A percentile compares a stretch with the other conserved stretches of the same genome.
Evolutionary conservation across 169 alveolate species (phyloP).

Genomic region (Blepharisma undulans): DNA sequence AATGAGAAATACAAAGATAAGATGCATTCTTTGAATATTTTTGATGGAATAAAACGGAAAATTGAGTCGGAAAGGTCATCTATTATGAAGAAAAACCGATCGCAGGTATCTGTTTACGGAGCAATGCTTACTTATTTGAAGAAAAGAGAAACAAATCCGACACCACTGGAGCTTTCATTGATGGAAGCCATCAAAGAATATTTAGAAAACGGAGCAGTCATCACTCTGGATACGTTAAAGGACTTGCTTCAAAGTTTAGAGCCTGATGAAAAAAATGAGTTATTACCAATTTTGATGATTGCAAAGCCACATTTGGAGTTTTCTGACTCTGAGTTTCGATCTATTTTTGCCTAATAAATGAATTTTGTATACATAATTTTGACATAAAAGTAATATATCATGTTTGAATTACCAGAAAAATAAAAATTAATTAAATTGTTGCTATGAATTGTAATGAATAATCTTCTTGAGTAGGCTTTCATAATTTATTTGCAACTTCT

Average conservation of each 20-base stretch:
- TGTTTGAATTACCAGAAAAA: not conserved
- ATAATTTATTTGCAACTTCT: not conserved
- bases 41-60: not conserved
- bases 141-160: not conserved
- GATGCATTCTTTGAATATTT: conserved; percentile 12
- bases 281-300: not conserved
- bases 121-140: not conserved
- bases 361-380: not conserved
- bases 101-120: not conserved
- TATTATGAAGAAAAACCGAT: not conserved
- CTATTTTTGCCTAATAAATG: not conserved
- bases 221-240: not conserved
- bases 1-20: conserved; percentile 33
- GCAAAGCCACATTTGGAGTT: not conserved
- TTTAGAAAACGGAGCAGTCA: not conserved
- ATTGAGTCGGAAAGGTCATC: not conserved
- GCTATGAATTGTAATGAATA: not conserved
- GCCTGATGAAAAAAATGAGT: not conserved
- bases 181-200: conserved; percentile 18
- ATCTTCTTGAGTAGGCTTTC: not conserved
- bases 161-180: not conserved
- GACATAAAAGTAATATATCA: not conserved
- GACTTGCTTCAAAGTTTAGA: not conserved
- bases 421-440: not conserved
- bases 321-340: not conserved